Conservation (phyloP, 306 rosid genomes). For the Rubus parviflorus region DNA sequence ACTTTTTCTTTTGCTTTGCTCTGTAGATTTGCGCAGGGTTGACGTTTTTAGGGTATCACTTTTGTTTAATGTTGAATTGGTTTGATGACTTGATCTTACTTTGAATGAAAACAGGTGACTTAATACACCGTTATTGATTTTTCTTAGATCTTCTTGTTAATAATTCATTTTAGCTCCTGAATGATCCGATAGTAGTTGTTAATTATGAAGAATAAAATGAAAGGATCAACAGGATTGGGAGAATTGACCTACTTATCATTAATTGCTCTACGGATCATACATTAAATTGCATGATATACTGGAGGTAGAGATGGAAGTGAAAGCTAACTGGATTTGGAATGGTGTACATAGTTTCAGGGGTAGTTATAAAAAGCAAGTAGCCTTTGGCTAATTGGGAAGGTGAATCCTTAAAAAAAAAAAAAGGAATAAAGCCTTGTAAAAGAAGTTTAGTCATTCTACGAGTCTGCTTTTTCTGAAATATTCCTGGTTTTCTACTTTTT, state of each 20-base stretch:
- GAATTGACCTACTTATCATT: not conserved
- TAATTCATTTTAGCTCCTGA: not conserved
- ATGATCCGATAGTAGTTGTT: not conserved
- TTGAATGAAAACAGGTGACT: slow-evolving; percentile 21
- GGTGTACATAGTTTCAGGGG: not conserved
- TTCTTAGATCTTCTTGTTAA: not conserved
- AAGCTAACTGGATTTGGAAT: not conserved
- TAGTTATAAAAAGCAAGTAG: not conserved
- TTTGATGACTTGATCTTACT: slow-evolving; percentile 21
- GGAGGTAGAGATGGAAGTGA: not conserved
- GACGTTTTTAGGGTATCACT: not conserved
- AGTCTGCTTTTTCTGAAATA: slow-evolving; percentile 10
- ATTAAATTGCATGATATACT: not conserved
- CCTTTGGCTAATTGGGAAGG: not conserved
- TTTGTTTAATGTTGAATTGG: slow-evolving; percentile 14
- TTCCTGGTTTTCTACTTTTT: slow-evolving; percentile 9
- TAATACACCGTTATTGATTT: slow-evolving; percentile 17
- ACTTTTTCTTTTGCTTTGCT: slow-evolving; percentile 2
- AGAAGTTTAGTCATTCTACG: not conserved
- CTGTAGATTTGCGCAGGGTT: slow-evolving; percentile 34
- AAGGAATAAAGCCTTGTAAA: not conserved
- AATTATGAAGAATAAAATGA: not conserved
- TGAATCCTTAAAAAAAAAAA: not conserved
- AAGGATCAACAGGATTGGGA: not conserved
- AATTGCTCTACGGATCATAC: not conserved